These are phyloP conservation scores for Hanseniaspora jakobsenii DNA, from an alignment of 805 yeast genomes.

Conservation along the genomic window DNA sequence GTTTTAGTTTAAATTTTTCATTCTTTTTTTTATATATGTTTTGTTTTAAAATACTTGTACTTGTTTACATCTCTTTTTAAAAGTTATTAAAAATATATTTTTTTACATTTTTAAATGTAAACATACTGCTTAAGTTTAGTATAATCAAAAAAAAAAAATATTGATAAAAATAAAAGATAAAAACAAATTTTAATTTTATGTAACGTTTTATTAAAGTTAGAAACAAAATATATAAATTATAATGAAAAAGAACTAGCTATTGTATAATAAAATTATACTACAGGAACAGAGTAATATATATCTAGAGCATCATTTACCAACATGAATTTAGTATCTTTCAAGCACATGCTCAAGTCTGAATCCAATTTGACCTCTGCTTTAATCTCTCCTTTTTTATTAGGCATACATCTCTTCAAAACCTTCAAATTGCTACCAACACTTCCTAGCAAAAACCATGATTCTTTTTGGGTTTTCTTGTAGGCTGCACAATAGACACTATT, in stretches of 20 bases:
- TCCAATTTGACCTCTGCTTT: conserved; percentile 40
- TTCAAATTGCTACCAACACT: conserved; percentile 41
- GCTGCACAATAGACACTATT: conserved; percentile 63
- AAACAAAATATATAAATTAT: too few species aligned
- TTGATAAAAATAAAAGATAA: too few species aligned
- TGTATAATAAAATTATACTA: conserved; percentile 16
- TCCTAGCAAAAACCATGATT: conserved; percentile 79
- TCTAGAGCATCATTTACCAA: conserved; percentile 59
- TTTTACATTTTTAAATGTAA: too few species aligned
- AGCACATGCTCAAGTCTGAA: conserved; percentile 28
- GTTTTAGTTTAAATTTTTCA: background rate
- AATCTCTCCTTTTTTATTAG: conserved; percentile 31
- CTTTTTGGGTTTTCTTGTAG: conserved; percentile 84
- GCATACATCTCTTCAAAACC: conserved; percentile 66
- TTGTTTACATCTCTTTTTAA: too few species aligned
- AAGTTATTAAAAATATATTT: too few species aligned
- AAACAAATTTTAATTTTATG: too few species aligned
- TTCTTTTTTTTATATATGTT: too few species aligned
- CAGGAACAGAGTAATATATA: conserved; percentile 32
- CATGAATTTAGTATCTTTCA: conserved; percentile 31
- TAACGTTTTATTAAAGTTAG: too few species aligned
- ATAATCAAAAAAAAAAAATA: too few species aligned
- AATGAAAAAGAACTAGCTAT: too few species aligned
- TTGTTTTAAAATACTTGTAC: too few species aligned
- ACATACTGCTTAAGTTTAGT: too few species aligned